Conservation (phyloP, 2,329 filamentous ascomycete species). For the Colletotrichum eremochloae region DNA sequence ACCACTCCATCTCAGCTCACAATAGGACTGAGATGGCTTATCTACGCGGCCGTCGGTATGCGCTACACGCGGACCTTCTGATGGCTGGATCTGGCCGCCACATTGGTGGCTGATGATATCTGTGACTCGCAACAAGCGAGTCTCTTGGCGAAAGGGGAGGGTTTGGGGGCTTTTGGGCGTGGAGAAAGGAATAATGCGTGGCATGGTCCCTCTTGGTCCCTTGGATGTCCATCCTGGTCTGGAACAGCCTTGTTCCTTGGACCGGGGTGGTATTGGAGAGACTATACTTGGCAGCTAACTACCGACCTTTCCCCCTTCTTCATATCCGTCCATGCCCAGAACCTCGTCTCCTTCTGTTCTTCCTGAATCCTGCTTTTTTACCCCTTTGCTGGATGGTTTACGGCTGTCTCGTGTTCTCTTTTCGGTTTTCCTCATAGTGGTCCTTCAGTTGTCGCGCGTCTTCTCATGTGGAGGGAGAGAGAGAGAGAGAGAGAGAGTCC, state of each 20-base stretch:
- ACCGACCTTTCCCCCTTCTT: conserved; percentile 34
- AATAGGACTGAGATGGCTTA: conserved; percentile 51
- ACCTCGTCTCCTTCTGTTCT: conserved; percentile 37
- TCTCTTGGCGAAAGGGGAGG: conserved; percentile 51
- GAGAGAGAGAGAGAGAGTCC: conserved; percentile 41
- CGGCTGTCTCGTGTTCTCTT: conserved; percentile 43
- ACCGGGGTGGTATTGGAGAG: conserved; percentile 21
- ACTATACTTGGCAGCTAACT: conserved; percentile 38
- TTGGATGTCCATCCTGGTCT: conserved; percentile 36
- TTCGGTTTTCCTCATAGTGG: conserved; percentile 43
- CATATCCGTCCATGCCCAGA: conserved; percentile 33
- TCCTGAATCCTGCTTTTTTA: conserved; percentile 36
- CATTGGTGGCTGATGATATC: conserved; percentile 53
- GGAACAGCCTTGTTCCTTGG: conserved; percentile 19
- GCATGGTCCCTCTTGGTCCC: conserved; percentile 48
- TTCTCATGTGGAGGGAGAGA: conserved; percentile 40
- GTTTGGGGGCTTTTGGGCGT: conserved; percentile 52
- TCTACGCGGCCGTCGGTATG: conserved; percentile 26
- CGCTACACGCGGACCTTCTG: conserved; percentile 26
- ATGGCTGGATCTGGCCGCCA: conserved; percentile 40
- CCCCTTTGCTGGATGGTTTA: conserved; percentile 43
- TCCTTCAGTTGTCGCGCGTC: conserved; percentile 39
- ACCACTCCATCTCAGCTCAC: conserved; percentile 55
- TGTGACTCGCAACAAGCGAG: conserved; percentile 43
- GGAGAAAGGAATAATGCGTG: conserved; percentile 56